phyloP scores from a whole-genome alignment of 106 monocot genomes.

The Acanthochlamys bracteata region DNA sequence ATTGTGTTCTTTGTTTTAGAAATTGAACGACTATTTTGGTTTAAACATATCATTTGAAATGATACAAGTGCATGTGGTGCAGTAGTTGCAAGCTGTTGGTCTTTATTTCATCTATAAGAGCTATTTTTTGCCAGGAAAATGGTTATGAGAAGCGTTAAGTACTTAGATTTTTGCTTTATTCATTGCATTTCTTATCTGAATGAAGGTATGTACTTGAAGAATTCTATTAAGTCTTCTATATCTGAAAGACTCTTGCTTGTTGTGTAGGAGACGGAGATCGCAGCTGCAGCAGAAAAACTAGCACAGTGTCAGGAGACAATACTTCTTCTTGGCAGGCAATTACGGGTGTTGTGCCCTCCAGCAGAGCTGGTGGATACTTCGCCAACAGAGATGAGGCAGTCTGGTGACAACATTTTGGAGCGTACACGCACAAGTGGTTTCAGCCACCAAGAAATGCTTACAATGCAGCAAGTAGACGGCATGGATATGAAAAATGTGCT shows the following conservation, averaged over 20 bases:
- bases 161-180: too few relatives aligned
- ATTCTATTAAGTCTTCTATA: too few relatives aligned
- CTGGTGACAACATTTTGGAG: conserved; percentile 16
- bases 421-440: conserved; percentile 8
- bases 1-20: too few relatives aligned
- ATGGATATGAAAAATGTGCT: conserved; percentile 20
- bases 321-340: conserved; percentile 66
- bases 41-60: too few relatives aligned
- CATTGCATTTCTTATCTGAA: too few relatives aligned
- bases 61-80: too few relatives aligned
- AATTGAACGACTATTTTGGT: too few relatives aligned
- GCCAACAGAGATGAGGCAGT: conserved; percentile 17
- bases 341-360: conserved; percentile 54
- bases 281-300: conserved; percentile 91
- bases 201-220: too few relatives aligned
- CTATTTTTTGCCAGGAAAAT: too few relatives aligned
- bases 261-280: conserved; percentile 72
- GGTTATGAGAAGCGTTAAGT: too few relatives aligned
- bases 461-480: conserved; percentile 12
- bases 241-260: neutral
- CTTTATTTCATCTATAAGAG: too few relatives aligned
- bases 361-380: conserved; percentile 17
- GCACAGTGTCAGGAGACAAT: conserved; percentile 95
- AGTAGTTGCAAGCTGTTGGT: too few relatives aligned
- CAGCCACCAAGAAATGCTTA: conserved; percentile 9